Conservation (phyloP, 164 flowering plant species). For the Kalanchoe fedtschenkoi region DNA sequence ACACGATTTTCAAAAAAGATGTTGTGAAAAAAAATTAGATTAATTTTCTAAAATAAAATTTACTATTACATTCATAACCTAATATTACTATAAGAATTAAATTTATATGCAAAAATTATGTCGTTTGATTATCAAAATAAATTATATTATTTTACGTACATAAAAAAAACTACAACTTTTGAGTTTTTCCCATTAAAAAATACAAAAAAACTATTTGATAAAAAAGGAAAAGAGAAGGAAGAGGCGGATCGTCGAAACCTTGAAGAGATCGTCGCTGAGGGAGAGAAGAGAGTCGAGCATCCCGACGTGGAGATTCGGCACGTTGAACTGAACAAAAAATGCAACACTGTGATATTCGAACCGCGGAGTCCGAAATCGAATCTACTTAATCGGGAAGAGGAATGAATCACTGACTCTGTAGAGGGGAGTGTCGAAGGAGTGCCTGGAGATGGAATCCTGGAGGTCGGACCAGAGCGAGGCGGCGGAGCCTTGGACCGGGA, state of each 20-base stretch:
- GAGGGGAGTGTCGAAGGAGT: slow-evolving; percentile 85
- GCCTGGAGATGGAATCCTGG: slow-evolving; percentile 75
- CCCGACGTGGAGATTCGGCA: slow-evolving; percentile 90
- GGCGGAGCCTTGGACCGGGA: slow-evolving; percentile 58
- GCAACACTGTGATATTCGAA: too few relatives aligned
- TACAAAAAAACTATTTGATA: background rate
- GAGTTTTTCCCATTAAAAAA: too few relatives aligned
- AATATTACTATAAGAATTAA: too few relatives aligned
- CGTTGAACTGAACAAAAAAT: slow-evolving; percentile 46
- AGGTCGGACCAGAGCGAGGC: slow-evolving; percentile 64
- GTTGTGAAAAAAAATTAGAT: too few relatives aligned
- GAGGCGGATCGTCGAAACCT: slow-evolving; percentile 28
- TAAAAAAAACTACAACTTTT: too few relatives aligned
- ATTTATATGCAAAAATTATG: too few relatives aligned
- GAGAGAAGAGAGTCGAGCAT: slow-evolving; percentile 87
- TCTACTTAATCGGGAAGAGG: slow-evolving; percentile 4
- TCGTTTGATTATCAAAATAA: too few relatives aligned
- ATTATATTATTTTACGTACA: too few relatives aligned
- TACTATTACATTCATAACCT: too few relatives aligned
- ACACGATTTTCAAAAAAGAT: too few relatives aligned
- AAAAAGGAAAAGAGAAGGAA: background rate
- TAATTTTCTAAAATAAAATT: too few relatives aligned
- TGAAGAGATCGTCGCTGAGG: slow-evolving; percentile 83
- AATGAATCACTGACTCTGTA: slow-evolving; percentile 37
- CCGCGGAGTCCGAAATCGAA: too few relatives aligned